Base-by-base conservation (phyloP, 2,329 filamentous ascomycete species). In the Alternaria alternata region DNA sequence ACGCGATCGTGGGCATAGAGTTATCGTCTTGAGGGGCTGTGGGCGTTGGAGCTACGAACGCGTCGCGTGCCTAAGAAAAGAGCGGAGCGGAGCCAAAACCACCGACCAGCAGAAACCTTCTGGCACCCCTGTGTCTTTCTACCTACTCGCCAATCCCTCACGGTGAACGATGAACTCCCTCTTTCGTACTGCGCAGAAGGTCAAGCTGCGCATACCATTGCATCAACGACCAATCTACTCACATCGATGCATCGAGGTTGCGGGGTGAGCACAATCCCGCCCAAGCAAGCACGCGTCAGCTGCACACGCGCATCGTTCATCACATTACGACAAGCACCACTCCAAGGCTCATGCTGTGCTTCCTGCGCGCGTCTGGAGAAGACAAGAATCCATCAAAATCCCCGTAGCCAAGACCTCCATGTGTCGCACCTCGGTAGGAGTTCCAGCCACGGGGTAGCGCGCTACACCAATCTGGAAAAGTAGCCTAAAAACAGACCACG, bases 391-490 rank as follows among this genome's bases (percentile, higher is more conserved):
- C n/a, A 56, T 54, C 48, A 52, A 42, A 41, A 54, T 62, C 51
- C 43, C 54, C 42, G 61, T 43, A 53, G 64, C 66, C 66, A 72
- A 71, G 71, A 63, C 39, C 51, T 56, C 43, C 22, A 59, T 42
- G 46, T 58, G 75, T 77, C 73, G 69, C 75, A 76, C 65, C 68
- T 75, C 48, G 67, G 72, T 68, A 63, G 61, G 67, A 73, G 59
- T 59, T 60, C 49, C 54, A 62, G 56, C 52, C 62, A 55, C 26
- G 54, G 63, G 57, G 28, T 48, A 65, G 61, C 42, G 62, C 49
- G 60, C 65, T 66, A 71, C 47, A 28, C 54, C 39, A 32, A 28
- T 64, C 47, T 39, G 26, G 59, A 54, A 62, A 61, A 63, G 59
- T 51, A 62, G 63, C 63, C 67, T 71, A 46, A 64, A 66, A 56